Percentiles rank a stretch among this genome's conserved stretches.
Conservation (phyloP, 2,329 filamentous ascomycete species). For the Lasiodiplodia theobromae region DNA sequence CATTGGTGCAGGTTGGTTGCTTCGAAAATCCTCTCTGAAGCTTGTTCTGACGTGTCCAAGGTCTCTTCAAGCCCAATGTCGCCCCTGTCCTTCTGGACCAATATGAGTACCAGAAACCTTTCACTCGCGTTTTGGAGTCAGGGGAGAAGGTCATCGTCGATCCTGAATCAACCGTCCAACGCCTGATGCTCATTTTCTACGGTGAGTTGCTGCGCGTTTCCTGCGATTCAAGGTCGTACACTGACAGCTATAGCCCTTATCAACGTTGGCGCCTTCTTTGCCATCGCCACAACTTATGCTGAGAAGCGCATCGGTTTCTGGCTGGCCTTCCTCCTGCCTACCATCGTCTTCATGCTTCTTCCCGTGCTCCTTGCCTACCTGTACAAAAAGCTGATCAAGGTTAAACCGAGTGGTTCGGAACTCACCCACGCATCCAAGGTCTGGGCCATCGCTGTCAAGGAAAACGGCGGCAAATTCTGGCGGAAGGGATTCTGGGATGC, state of each 20-base stretch:
- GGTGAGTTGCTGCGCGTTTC: slow-evolving; percentile 27
- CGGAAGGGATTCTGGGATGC: slow-evolving; percentile 44
- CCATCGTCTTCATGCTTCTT: slow-evolving; percentile 41
- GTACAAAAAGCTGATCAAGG: slow-evolving; percentile 45
- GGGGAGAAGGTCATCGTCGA: slow-evolving; percentile 58
- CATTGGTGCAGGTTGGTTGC: slow-evolving; percentile 43
- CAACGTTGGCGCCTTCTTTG: slow-evolving; percentile 45
- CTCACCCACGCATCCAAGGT: slow-evolving; percentile 45
- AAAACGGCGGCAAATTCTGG: slow-evolving; percentile 45
- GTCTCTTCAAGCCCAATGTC: slow-evolving; percentile 52
- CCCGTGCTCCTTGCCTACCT: slow-evolving; percentile 38
- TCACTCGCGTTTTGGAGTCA: slow-evolving; percentile 51
- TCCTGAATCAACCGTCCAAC: slow-evolving; percentile 52
- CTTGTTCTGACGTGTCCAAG: slow-evolving; percentile 27
- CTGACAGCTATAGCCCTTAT: slow-evolving; percentile 29
- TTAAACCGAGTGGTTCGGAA: slow-evolving; percentile 44
- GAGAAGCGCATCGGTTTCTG: slow-evolving; percentile 53
- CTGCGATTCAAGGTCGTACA: no score
- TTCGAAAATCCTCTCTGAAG: slow-evolving; percentile 43
- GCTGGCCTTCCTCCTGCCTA: slow-evolving; percentile 48
- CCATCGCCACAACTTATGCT: slow-evolving; percentile 49
- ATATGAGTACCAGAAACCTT: slow-evolving; percentile 50
- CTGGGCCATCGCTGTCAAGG: slow-evolving; percentile 41
- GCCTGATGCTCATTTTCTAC: slow-evolving; percentile 48
- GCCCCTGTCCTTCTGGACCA: slow-evolving; percentile 56